A percentile compares a stretch with the other conserved stretches of the same genome.
These are phyloP conservation scores for Tolypocladium cylindrosporum DNA, from an alignment of 2,329 filamentous ascomycete genomes.

Conservation along the genomic window DNA sequence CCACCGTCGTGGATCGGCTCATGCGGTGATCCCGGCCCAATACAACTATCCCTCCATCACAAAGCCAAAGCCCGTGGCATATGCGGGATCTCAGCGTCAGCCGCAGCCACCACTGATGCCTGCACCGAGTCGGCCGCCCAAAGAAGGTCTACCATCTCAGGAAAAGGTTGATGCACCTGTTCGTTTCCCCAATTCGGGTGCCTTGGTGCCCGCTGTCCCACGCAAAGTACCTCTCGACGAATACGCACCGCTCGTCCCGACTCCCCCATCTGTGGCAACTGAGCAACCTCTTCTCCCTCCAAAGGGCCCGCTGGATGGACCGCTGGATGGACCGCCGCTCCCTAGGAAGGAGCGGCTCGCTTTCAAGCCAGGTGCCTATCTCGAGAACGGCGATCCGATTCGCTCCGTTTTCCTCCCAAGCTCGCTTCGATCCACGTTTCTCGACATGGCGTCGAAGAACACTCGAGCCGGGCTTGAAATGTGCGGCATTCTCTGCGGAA, in stretches of 20 bases:
- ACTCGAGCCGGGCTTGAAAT: slow-evolving; percentile 80
- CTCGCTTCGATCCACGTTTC: slow-evolving; percentile 62
- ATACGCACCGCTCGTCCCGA: slow-evolving; percentile 12
- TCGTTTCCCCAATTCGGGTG: neutral
- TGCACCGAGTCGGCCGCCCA: slow-evolving; percentile 24
- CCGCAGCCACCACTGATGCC: slow-evolving; percentile 8
- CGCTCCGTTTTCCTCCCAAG: slow-evolving; percentile 81
- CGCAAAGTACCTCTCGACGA: slow-evolving; percentile 16
- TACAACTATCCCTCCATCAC: slow-evolving; percentile 50
- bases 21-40: slow-evolving; percentile 15
- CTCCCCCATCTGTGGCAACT: slow-evolving; percentile 3
- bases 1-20: slow-evolving; percentile 8
- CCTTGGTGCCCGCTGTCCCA: slow-evolving; percentile 14
- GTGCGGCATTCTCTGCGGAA: slow-evolving; percentile 88
- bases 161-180: slow-evolving; percentile 3
- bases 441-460: slow-evolving; percentile 64
- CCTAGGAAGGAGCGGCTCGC: slow-evolving; percentile 54
- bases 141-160: slow-evolving; percentile 10
- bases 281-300: slow-evolving; percentile 16
- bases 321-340: slow-evolving; percentile 10
- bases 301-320: slow-evolving; percentile 12
- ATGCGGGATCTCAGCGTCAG: slow-evolving; percentile 17
- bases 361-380: slow-evolving; percentile 64
- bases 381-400: slow-evolving; percentile 81
- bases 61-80: slow-evolving; percentile 38